A percentile compares a stretch with the other conserved stretches of the same genome.
phyloP scores from a whole-genome alignment of 2,329 filamentous ascomycete genomes.

The Diplodia mutila region DNA sequence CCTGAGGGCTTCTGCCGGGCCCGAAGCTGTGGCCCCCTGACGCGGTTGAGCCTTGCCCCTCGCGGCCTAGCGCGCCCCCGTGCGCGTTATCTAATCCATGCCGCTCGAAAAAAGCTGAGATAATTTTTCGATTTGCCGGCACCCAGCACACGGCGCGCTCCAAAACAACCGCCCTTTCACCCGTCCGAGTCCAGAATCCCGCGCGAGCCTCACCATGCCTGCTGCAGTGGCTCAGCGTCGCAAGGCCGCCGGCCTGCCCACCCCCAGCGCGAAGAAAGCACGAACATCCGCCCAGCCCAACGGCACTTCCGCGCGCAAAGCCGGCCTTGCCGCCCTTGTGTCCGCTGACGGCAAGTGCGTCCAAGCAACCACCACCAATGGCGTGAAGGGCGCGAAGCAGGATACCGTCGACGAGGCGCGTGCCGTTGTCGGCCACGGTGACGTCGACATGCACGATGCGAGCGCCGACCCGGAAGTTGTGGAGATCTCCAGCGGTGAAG shows the following conservation, averaged over 20 bases:
- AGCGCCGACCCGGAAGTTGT: constrained; percentile 44
- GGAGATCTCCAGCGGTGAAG: constrained; percentile 53
- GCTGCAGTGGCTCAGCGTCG: constrained; percentile 36
- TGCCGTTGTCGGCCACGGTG: constrained; percentile 55
- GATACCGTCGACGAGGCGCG: constrained; percentile 62
- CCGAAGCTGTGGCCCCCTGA: constrained; percentile 22
- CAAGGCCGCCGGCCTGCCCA: constrained; percentile 19
- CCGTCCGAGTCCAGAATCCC: not conserved
- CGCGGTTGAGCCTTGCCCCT: not conserved
- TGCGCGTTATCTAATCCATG: constrained; percentile 24
- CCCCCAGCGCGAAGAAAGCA: constrained; percentile 43
- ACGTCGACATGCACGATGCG: constrained; percentile 43
- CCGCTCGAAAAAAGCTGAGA: constrained; percentile 25
- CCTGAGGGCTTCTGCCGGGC: constrained; percentile 22
- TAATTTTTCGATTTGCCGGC: constrained; percentile 24
- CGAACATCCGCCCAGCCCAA: constrained; percentile 28
- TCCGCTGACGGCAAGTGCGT: constrained; percentile 35
- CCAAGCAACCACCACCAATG: constrained; percentile 51
- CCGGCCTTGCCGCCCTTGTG: constrained; percentile 40
- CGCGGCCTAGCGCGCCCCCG: not conserved
- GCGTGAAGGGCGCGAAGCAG: constrained; percentile 53
- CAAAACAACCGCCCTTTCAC: constrained; percentile 18
- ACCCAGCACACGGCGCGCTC: constrained; percentile 15
- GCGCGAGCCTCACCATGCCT: constrained; percentile 35
- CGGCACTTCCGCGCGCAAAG: constrained; percentile 26